Conservation (phyloP, 768 basidiomycete species). For the Galerina sulciceps region DNA sequence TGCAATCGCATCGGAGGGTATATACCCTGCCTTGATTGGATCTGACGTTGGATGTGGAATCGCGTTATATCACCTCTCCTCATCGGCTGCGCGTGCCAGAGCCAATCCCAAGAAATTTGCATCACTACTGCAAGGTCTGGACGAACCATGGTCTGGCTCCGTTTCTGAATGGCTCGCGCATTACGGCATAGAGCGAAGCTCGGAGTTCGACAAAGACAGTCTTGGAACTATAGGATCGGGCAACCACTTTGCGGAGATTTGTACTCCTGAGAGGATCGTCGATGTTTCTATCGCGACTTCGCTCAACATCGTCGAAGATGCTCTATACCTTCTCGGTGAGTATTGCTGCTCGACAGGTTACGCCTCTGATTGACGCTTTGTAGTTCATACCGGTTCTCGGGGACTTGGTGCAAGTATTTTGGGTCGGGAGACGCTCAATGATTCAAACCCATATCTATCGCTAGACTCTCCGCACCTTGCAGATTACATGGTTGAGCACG, state of each 20-base stretch:
- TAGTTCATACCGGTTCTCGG: slow-evolving; percentile 43
- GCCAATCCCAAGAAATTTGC: slow-evolving; percentile 34
- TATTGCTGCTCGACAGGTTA: background rate
- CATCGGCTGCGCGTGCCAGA: slow-evolving; percentile 24
- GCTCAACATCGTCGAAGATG: slow-evolving; percentile 26
- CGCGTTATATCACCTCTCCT: slow-evolving; percentile 34
- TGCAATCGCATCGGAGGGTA: slow-evolving; percentile 36
- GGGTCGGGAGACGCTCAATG: slow-evolving; percentile 27
- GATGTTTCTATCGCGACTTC: slow-evolving; percentile 27
- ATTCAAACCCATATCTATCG: slow-evolving; percentile 39
- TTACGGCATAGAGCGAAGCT: slow-evolving; percentile 33
- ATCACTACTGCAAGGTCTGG: slow-evolving; percentile 32
- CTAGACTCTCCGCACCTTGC: slow-evolving; percentile 30
- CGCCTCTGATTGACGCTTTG: background rate
- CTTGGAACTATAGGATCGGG: slow-evolving; percentile 41
- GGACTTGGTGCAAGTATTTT: slow-evolving; percentile 39
- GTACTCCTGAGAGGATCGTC: slow-evolving; percentile 34
- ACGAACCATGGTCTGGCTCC: slow-evolving; percentile 41
- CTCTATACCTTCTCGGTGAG: slow-evolving; percentile 35
- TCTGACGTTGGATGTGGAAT: slow-evolving; percentile 45
- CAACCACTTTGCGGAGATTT: slow-evolving; percentile 44
- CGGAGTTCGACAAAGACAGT: slow-evolving; percentile 30
- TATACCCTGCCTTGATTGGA: slow-evolving; percentile 44
- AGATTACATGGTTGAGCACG: slow-evolving; percentile 36
- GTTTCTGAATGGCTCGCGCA: slow-evolving; percentile 34